These are phyloP conservation scores for Metrosideros polymorpha DNA, from an alignment of 441 rosid species.

Conservation along the genomic window DNA sequence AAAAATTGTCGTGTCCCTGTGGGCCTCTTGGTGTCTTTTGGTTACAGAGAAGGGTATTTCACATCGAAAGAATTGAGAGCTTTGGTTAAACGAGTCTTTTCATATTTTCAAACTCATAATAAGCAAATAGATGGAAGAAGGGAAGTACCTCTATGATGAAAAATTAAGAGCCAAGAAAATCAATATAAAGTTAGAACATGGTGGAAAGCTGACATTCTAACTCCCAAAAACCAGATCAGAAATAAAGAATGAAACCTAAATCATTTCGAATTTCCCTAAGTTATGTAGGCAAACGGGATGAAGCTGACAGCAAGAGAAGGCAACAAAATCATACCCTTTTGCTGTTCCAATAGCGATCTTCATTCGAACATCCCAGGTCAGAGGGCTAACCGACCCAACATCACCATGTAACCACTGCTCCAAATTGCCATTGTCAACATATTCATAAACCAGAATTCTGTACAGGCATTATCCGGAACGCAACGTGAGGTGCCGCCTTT, in stretches of 20 bases:
- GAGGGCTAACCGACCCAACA: conserved; percentile 78
- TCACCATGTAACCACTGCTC: conserved; percentile 98
- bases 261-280: not conserved
- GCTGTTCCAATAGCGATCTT: conserved; percentile 90
- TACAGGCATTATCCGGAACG: not conserved
- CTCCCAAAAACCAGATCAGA: not conserved
- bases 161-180: not conserved
- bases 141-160: not conserved
- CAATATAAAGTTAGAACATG: not conserved
- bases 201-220: not conserved
- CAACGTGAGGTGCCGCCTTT: not conserved
- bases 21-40: not conserved
- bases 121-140: not conserved
- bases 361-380: conserved; percentile 87
- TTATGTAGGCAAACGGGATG: not conserved
- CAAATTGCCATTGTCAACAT: conserved; percentile 84
- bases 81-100: not conserved
- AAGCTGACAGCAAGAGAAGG: not conserved
- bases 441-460: conserved; percentile 96
- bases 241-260: not conserved
- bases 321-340: conserved; percentile 49
- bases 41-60: not conserved
- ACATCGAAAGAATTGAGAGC: not conserved
- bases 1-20: not conserved
- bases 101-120: not conserved